Evolutionary conservation across 2,329 filamentous ascomycete species (phyloP).

Genomic region (Cercospora berteroae): DNA sequence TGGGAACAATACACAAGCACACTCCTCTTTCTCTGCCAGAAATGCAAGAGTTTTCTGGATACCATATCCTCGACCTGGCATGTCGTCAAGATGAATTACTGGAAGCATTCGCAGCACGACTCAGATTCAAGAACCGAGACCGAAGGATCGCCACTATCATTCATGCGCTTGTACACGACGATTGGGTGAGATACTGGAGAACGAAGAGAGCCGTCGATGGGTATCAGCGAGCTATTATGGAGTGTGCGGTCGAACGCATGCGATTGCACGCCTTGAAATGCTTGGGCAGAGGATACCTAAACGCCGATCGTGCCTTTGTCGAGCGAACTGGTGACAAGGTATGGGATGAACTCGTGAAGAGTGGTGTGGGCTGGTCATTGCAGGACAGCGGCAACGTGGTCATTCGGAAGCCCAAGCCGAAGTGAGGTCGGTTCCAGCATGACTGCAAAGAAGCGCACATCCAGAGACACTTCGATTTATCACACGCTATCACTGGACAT

Average conservation of each 20-base stretch:
- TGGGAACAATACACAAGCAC: conserved; percentile 66
- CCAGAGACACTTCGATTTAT: neutral
- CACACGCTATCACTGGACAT: neutral
- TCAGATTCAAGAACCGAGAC: conserved; percentile 61
- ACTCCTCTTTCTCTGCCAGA: conserved; percentile 68
- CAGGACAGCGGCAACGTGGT: conserved; percentile 65
- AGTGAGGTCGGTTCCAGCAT: conserved; percentile 19
- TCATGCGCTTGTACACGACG: conserved; percentile 70
- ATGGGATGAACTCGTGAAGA: conserved; percentile 71
- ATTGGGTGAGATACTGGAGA: conserved; percentile 77
- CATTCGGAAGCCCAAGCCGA: conserved; percentile 63
- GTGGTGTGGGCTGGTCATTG: conserved; percentile 82
- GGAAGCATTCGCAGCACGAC: conserved; percentile 67
- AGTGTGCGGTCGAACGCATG: conserved; percentile 74
- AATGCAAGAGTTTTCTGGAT: conserved; percentile 73
- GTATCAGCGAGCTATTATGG: conserved; percentile 74
- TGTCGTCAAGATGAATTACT: conserved; percentile 75
- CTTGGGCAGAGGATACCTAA: conserved; percentile 77
- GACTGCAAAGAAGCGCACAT: neutral
- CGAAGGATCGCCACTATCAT: conserved; percentile 68
- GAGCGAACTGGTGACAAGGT: conserved; percentile 64
- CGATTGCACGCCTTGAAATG: conserved; percentile 79
- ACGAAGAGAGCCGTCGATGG: conserved; percentile 72
- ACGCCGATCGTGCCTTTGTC: conserved; percentile 65
- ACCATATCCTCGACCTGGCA: conserved; percentile 82